Conservation (phyloP, 2,329 filamentous ascomycete genomes). For the Apiospora arundinis region DNA sequence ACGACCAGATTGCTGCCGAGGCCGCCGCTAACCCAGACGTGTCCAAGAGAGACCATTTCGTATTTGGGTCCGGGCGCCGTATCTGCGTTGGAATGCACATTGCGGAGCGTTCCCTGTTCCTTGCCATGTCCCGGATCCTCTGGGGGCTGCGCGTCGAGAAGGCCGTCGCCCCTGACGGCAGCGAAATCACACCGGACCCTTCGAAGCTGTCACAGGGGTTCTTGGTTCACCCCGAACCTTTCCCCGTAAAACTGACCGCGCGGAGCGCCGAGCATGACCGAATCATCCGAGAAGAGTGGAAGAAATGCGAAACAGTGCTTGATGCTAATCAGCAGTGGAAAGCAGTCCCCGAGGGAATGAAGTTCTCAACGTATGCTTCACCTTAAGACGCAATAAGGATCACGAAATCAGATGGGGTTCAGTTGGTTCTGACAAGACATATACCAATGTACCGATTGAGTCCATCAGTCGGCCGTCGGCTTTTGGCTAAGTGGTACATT, state of each 20-base stretch:
- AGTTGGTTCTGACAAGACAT: too few species aligned
- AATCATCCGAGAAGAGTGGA: slow-evolving; percentile 28
- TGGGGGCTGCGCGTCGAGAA: slow-evolving; percentile 50
- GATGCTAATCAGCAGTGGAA: slow-evolving; percentile 38
- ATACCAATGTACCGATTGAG: too few species aligned
- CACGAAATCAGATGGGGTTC: neutral
- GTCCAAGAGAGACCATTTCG: slow-evolving; percentile 57
- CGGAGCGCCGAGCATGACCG: slow-evolving; percentile 24
- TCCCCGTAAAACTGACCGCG: slow-evolving; percentile 25
- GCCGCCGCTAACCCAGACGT: slow-evolving; percentile 42
- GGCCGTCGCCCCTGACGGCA: slow-evolving; percentile 28
- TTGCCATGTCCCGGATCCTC: slow-evolving; percentile 53
- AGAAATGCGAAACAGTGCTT: slow-evolving; percentile 32
- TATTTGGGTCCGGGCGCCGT: slow-evolving; percentile 61
- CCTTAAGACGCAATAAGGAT: neutral
- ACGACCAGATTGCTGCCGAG: slow-evolving; percentile 34
- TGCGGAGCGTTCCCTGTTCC: slow-evolving; percentile 54
- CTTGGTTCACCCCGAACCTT: slow-evolving; percentile 25
- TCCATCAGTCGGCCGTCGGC: too few species aligned
- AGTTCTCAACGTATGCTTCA: slow-evolving; percentile 22
- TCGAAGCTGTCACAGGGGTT: slow-evolving; percentile 26
- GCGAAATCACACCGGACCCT: slow-evolving; percentile 27
- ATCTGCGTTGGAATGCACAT: slow-evolving; percentile 64
- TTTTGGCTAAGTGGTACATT: too few species aligned
- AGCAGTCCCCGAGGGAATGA: slow-evolving; percentile 32